A percentile compares a stretch with the other conserved stretches of the same genome.
These are phyloP conservation scores for Platanthera zijinensis DNA, from an alignment of 106 monocot genomes.

Conservation along the genomic window DNA sequence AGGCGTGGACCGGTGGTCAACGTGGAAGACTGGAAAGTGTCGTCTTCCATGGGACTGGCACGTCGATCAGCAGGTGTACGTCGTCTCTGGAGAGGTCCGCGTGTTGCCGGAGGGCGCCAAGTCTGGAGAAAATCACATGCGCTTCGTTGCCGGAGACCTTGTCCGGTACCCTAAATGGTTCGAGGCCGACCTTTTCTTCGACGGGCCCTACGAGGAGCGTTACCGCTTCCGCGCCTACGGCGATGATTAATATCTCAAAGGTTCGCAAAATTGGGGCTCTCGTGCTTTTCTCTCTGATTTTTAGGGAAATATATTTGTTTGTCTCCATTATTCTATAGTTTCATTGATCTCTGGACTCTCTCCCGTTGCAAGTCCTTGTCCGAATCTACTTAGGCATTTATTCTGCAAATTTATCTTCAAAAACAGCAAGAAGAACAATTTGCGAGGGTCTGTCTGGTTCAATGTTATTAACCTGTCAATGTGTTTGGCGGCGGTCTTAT, in stretches of 20 bases:
- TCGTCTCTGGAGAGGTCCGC: conserved; percentile 72
- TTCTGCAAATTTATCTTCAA: not conserved
- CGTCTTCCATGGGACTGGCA: conserved; percentile 91
- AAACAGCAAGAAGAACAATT: not conserved
- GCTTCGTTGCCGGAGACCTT: conserved; percentile 82
- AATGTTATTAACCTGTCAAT: too few species aligned
- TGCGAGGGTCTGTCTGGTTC: not conserved
- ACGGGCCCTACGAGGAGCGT: conserved; percentile 84
- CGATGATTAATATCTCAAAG: conserved; percentile 26
- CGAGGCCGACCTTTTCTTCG: conserved; percentile 84
- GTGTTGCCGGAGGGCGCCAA: conserved; percentile 68
- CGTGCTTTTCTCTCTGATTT: not conserved
- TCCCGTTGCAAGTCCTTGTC: not conserved
- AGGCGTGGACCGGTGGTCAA: conserved; percentile 55
- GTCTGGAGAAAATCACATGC: conserved; percentile 61
- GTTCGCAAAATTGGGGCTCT: not conserved
- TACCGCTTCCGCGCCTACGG: conserved; percentile 83
- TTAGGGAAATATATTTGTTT: not conserved
- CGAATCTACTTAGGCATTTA: not conserved
- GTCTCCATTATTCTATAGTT: not conserved
- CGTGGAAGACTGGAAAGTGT: conserved; percentile 77
- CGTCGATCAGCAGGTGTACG: conserved; percentile 91
- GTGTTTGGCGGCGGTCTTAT: too few species aligned
- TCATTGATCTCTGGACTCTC: not conserved
- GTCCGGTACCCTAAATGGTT: conserved; percentile 93